Evolutionary conservation across 257 asterid species (phyloP).

Genomic region (Anisodus acutangulus): DNA sequence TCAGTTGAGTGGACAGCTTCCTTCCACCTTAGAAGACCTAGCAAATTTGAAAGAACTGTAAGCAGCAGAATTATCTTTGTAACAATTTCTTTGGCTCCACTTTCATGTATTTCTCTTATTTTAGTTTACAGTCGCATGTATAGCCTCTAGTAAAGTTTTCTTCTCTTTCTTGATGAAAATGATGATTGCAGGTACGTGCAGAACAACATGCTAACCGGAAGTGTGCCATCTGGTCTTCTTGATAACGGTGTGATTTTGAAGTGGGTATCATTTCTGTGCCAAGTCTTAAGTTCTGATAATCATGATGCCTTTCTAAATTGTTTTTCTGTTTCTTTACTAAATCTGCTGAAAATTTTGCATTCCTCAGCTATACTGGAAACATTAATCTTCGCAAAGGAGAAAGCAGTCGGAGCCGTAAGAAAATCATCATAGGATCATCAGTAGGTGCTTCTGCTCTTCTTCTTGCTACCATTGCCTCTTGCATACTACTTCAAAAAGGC

Average conservation of each 20-base stretch:
- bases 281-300: slow-evolving; percentile 3
- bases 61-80: slow-evolving; percentile 37
- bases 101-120: not conserved
- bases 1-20: slow-evolving; percentile 73
- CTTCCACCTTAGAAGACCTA: slow-evolving; percentile 65
- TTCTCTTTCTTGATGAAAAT: slow-evolving; percentile 29
- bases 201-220: slow-evolving; percentile 76
- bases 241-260: slow-evolving; percentile 63
- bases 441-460: slow-evolving; percentile 81
- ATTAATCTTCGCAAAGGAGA: slow-evolving; percentile 55
- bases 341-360: slow-evolving; percentile 10
- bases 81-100: not conserved
- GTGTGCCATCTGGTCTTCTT: slow-evolving; percentile 69
- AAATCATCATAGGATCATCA: slow-evolving; percentile 75
- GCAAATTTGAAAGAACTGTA: slow-evolving; percentile 84
- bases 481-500: slow-evolving; percentile 59
- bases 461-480: slow-evolving; percentile 65
- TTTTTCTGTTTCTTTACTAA: slow-evolving; percentile 25
- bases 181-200: slow-evolving; percentile 77
- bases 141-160: slow-evolving; percentile 19
- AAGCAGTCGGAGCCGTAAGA: slow-evolving; percentile 50
- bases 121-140: not conserved
- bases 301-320: slow-evolving; percentile 1
- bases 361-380: slow-evolving; percentile 81
- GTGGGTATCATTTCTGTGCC: slow-evolving; percentile 56